These are phyloP conservation scores for Leptodontidium sp. DNA, from an alignment of 2,329 filamentous ascomycete genomes.

Conservation along the genomic window DNA sequence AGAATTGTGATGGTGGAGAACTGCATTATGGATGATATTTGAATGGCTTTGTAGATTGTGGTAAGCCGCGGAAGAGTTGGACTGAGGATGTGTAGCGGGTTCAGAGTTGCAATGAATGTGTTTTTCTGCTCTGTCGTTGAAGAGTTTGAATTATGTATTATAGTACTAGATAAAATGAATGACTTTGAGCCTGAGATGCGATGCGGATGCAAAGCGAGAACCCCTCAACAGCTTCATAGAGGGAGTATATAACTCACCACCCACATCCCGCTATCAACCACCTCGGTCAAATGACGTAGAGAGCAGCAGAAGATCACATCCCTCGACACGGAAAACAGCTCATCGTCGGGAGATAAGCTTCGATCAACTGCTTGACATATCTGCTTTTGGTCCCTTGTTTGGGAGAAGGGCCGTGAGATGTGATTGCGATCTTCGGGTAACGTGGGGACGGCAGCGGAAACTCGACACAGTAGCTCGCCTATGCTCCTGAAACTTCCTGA, in stretches of 20 bases:
- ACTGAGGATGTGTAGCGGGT: not conserved
- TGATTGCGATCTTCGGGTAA: slow-evolving; percentile 12
- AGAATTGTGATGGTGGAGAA: slow-evolving; percentile 8
- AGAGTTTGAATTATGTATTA: slow-evolving; percentile 1
- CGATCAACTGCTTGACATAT: slow-evolving; percentile 11
- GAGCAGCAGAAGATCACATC: slow-evolving; percentile 16
- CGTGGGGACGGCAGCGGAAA: not conserved
- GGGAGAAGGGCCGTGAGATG: slow-evolving; percentile 13
- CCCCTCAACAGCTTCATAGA: not conserved
- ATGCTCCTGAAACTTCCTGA: not conserved
- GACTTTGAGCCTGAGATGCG: not conserved
- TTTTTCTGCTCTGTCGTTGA: not conserved
- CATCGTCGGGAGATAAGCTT: not conserved
- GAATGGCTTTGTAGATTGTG: not conserved
- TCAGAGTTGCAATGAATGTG: not conserved
- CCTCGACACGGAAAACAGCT: not conserved
- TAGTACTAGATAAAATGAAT: not conserved
- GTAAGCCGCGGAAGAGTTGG: not conserved
- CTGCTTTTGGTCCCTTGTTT: not conserved
- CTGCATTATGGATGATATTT: slow-evolving; percentile 3
- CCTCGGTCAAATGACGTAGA: slow-evolving; percentile 11
- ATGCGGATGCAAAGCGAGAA: not conserved
- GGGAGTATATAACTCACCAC: slow-evolving; percentile 1
- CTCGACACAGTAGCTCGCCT: not conserved
- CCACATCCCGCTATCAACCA: not conserved